phyloP scores from a whole-genome alignment of 768 basidiomycete species.

The Solioccasus polychromus region DNA sequence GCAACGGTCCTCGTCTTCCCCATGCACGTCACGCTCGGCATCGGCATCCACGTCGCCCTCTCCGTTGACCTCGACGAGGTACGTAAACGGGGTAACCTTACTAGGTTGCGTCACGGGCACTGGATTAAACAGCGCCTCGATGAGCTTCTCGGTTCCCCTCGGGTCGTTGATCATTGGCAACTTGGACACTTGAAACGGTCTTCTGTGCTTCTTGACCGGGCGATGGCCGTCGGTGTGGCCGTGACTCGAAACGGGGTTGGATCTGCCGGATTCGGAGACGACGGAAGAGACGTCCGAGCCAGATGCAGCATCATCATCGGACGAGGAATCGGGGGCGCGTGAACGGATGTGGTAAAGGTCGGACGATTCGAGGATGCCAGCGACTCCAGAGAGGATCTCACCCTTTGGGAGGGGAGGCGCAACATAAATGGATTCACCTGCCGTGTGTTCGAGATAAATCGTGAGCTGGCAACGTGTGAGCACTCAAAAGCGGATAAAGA shows the following conservation, averaged over 20 bases:
- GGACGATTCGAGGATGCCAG: conserved; percentile 53
- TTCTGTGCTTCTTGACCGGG: conserved; percentile 19
- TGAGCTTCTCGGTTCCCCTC: conserved; percentile 66
- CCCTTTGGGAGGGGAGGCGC: conserved; percentile 69
- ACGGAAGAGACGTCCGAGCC: conserved; percentile 23
- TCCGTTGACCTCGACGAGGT: conserved; percentile 30
- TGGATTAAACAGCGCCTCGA: conserved; percentile 81
- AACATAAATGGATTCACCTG: conserved; percentile 53
- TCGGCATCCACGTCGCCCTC: conserved; percentile 17
- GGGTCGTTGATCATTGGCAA: conserved; percentile 57
- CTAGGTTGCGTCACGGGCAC: conserved; percentile 38
- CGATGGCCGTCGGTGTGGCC: not conserved
- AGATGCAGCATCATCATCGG: conserved; percentile 8
- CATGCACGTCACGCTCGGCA: conserved; percentile 10
- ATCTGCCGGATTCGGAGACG: conserved; percentile 11
- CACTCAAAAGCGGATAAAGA: not conserved
- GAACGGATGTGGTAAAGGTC: conserved; percentile 54
- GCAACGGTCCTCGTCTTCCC: too few relatives aligned
- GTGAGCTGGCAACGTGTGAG: conserved; percentile 45
- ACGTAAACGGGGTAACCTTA: conserved; percentile 36
- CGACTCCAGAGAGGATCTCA: conserved; percentile 68
- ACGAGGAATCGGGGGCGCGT: conserved; percentile 35
- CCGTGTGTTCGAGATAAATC: conserved; percentile 51
- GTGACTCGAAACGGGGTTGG: not conserved
- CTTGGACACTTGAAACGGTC: conserved; percentile 30